These are phyloP conservation scores for Blastobotrys parvus DNA, from an alignment of 805 yeast genomes.

Conservation along the genomic window DNA sequence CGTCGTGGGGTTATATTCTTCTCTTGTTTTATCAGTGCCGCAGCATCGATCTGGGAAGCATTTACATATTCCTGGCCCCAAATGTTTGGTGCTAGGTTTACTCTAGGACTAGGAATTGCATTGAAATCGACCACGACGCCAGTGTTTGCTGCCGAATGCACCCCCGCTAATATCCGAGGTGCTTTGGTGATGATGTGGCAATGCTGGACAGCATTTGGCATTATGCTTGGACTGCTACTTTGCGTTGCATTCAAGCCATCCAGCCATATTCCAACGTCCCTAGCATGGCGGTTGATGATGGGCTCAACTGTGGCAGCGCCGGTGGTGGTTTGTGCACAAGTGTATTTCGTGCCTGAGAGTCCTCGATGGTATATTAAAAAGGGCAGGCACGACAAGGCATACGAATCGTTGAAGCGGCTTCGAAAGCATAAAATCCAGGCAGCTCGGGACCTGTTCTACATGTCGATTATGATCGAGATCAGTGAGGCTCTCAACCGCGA, in stretches of 20 bases:
- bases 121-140: conserved; percentile 62
- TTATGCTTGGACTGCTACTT: conserved; percentile 56
- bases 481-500: conserved; percentile 29
- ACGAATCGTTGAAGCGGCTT: conserved; percentile 38
- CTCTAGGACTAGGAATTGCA: conserved; percentile 59
- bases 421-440: conserved; percentile 45
- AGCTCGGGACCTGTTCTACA: conserved; percentile 58
- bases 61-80: conserved; percentile 54
- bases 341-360: conserved; percentile 56
- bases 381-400: conserved; percentile 42
- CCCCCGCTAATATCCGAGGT: conserved; percentile 53
- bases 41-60: conserved; percentile 58
- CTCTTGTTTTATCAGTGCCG: conserved; percentile 48
- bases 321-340: conserved; percentile 40
- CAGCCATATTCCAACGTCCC: conserved; percentile 32
- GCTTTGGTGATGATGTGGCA: conserved; percentile 67
- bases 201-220: conserved; percentile 65
- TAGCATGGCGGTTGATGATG: conserved; percentile 55
- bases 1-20: conserved; percentile 53
- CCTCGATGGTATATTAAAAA: conserved; percentile 62
- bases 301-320: conserved; percentile 59
- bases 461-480: conserved; percentile 42
- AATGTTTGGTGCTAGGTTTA: conserved; percentile 49
- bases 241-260: conserved; percentile 48
- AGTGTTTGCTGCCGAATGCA: conserved; percentile 56